Percentiles rank a stretch among this genome's conserved stretches.
phyloP scores from a whole-genome alignment of 2,329 filamentous ascomycete genomes.

The Phialemoniopsis sp. region DNA sequence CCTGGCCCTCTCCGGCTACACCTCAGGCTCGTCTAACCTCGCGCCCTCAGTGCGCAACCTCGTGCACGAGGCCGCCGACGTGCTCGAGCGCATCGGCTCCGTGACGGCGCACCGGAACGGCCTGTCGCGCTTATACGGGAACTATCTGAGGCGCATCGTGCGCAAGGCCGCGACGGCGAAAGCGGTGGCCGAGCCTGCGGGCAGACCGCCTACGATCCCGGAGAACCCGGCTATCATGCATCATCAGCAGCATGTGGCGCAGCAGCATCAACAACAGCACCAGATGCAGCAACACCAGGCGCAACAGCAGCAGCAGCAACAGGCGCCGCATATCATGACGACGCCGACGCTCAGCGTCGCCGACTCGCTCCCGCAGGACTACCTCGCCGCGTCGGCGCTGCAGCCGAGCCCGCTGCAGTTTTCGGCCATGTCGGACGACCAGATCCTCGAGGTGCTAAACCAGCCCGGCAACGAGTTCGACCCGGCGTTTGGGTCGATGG shows the following conservation, averaged over 20 bases:
- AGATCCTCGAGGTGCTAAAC: slow-evolving; percentile 63
- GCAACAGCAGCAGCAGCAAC: slow-evolving; percentile 6
- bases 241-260: not conserved
- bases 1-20: slow-evolving; percentile 57
- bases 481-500: slow-evolving; percentile 47
- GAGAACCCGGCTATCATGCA: not conserved
- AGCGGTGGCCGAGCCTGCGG: slow-evolving; percentile 5
- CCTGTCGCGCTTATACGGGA: slow-evolving; percentile 49
- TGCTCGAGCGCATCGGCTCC: slow-evolving; percentile 65
- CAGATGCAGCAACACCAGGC: slow-evolving; percentile 5
- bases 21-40: slow-evolving; percentile 51
- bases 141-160: slow-evolving; percentile 39
- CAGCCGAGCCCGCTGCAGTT: slow-evolving; percentile 55
- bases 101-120: slow-evolving; percentile 64
- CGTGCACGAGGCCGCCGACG: slow-evolving; percentile 64
- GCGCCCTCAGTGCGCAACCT: slow-evolving; percentile 60
- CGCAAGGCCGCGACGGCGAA: slow-evolving; percentile 24
- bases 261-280: slow-evolving; percentile 5
- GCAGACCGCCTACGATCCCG: not conserved
- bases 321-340: not conserved
- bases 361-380: slow-evolving; percentile 14
- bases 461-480: slow-evolving; percentile 58
- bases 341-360: too few species aligned
- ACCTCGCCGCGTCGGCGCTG: slow-evolving; percentile 21
- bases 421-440: slow-evolving; percentile 66